Evolutionary conservation across 208 protist genomes (phyloP).

Genomic region (Wallacemonas sp.): DNA sequence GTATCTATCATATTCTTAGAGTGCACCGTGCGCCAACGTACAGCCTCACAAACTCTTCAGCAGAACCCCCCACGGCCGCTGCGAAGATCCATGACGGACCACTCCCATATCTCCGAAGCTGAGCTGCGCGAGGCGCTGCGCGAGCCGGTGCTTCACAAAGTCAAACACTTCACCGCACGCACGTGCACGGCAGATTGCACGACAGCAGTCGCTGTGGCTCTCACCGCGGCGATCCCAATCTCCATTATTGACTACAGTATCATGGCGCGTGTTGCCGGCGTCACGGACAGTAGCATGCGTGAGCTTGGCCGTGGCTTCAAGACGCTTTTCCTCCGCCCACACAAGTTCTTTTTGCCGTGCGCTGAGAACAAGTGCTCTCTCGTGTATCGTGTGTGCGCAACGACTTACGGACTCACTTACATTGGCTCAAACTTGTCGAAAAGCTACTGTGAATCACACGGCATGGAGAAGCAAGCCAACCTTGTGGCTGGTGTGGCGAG

Average conservation of each 20-base stretch:
- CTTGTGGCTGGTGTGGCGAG: slow-evolving; percentile 63
- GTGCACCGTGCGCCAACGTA: no score
- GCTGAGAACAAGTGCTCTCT: slow-evolving; percentile 82
- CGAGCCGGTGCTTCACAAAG: slow-evolving; percentile 41
- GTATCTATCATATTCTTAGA: no score
- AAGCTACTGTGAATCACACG: slow-evolving; percentile 79
- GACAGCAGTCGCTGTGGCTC: slow-evolving; percentile 62
- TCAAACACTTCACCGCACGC: slow-evolving; percentile 42
- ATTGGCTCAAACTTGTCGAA: slow-evolving; percentile 75
- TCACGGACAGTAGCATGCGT: slow-evolving; percentile 70
- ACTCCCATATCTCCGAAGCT: slow-evolving; percentile 25
- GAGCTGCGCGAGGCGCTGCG: slow-evolving; percentile 34
- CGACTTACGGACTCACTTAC: slow-evolving; percentile 76
- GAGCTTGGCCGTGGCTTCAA: slow-evolving; percentile 62
- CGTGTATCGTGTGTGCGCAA: slow-evolving; percentile 67
- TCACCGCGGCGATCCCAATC: slow-evolving; percentile 78
- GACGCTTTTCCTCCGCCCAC: slow-evolving; percentile 66
- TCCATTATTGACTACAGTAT: slow-evolving; percentile 92
- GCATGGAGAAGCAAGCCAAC: slow-evolving; percentile 51
- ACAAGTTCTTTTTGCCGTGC: slow-evolving; percentile 86
- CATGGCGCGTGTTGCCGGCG: slow-evolving; percentile 78
- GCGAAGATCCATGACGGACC: slow-evolving; percentile 7
- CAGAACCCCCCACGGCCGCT: no score
- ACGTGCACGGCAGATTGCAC: slow-evolving; percentile 61
- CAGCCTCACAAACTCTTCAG: no score